These are phyloP conservation scores for Gaertneriomyces semiglobifer DNA, from an alignment of 192 early-diverging fungal genomes.

Conservation along the genomic window DNA sequence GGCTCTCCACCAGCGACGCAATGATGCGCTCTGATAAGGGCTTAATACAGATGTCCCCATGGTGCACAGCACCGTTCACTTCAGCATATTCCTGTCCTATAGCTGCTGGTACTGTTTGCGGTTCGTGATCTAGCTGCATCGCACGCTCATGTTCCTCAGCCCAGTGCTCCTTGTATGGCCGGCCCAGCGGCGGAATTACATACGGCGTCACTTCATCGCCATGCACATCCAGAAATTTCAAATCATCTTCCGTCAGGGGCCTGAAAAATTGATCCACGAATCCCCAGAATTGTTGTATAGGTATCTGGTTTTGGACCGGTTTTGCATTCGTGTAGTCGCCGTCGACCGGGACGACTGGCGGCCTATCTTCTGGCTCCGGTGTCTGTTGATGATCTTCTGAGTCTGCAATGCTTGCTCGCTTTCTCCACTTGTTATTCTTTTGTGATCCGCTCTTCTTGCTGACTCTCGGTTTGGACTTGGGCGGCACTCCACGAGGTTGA, in stretches of 20 bases:
- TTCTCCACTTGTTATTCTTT: constrained; percentile 32
- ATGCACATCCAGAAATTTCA: constrained; percentile 62
- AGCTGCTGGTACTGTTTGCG: not conserved
- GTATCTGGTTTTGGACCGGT: constrained; percentile 66
- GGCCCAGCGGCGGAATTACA: constrained; percentile 77
- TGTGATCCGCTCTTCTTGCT: constrained; percentile 25
- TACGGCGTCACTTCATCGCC: constrained; percentile 67
- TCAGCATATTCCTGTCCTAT: constrained; percentile 8
- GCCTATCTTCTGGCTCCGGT: constrained; percentile 21
- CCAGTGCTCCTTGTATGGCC: constrained; percentile 64
- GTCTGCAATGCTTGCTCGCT: constrained; percentile 16
- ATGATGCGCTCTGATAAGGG: constrained; percentile 75
- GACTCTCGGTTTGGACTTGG: constrained; percentile 11
- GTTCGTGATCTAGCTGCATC: constrained; percentile 24
- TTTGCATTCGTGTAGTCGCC: constrained; percentile 51
- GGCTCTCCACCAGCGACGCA: constrained; percentile 64
- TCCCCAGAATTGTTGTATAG: constrained; percentile 77
- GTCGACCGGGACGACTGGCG: constrained; percentile 12
- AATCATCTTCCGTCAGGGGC: constrained; percentile 74
- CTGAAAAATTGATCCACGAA: constrained; percentile 84
- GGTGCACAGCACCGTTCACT: constrained; percentile 36
- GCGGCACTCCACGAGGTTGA: not conserved
- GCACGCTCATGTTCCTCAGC: constrained; percentile 47
- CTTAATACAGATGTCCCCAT: constrained; percentile 61
- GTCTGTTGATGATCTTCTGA: constrained; percentile 11